Evolutionary conservation across 352 stramenopile genomes (phyloP).

Genomic region (Globisporangium barbulae): DNA sequence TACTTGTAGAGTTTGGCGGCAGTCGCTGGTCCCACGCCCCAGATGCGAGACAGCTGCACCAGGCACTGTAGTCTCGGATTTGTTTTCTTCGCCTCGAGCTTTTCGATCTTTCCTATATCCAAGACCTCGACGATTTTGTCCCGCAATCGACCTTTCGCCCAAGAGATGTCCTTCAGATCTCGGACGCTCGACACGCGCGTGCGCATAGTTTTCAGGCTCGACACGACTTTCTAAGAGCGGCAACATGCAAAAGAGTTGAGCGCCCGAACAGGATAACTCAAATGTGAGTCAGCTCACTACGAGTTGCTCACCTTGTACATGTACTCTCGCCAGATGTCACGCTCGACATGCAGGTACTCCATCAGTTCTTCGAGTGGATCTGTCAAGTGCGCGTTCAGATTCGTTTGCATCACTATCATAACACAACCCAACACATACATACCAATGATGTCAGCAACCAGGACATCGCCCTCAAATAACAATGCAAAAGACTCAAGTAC

Average conservation of each 20-base stretch:
- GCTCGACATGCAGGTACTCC: slow-evolving; percentile 74
- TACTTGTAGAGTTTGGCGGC: slow-evolving; percentile 76
- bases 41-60: slow-evolving; percentile 67
- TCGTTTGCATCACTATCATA: slow-evolving; percentile 53
- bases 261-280: not conserved
- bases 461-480: not conserved
- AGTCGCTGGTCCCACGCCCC: slow-evolving; percentile 75
- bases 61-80: slow-evolving; percentile 55
- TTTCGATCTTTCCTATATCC: slow-evolving; percentile 67
- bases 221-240: slow-evolving; percentile 53
- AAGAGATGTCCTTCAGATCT: slow-evolving; percentile 60
- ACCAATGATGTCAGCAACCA: not conserved
- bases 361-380: slow-evolving; percentile 76
- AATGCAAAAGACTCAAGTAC: not conserved
- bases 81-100: slow-evolving; percentile 77
- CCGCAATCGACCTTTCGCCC: slow-evolving; percentile 63
- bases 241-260: not conserved
- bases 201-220: slow-evolving; percentile 66
- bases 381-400: slow-evolving; percentile 76
- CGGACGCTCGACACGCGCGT: slow-evolving; percentile 52
- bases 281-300: not conserved
- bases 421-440: slow-evolving; percentile 5
- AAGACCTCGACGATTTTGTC: slow-evolving; percentile 77
- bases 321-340: slow-evolving; percentile 74
- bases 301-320: slow-evolving; percentile 63